These are phyloP conservation scores for Brachypodium distachyon DNA, from an alignment of 202 grass and related monocot genomes.

Conservation along the genomic window DNA sequence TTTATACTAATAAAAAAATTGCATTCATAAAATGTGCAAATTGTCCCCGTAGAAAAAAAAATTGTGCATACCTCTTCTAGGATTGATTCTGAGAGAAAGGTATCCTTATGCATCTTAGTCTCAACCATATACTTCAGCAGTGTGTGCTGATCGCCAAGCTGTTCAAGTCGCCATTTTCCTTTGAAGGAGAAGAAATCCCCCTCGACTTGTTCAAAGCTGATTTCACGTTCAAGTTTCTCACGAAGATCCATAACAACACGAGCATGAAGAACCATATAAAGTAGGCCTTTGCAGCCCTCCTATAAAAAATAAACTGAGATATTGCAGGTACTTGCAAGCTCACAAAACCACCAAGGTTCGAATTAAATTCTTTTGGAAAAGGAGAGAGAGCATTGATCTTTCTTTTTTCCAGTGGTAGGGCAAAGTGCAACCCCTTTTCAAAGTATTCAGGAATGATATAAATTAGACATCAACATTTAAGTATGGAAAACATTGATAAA, in stretches of 20 bases:
- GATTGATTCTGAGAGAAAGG: slow-evolving; percentile 89
- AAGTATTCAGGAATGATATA: neutral
- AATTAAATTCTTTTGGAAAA: neutral
- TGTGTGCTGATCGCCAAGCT: slow-evolving; percentile 80
- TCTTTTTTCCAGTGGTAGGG: neutral
- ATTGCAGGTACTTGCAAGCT: neutral
- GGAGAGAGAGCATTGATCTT: neutral
- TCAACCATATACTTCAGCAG: slow-evolving; percentile 98
- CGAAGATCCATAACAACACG: slow-evolving; percentile 89
- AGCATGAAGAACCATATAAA: slow-evolving; percentile 98
- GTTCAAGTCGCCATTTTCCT: slow-evolving; percentile 86
- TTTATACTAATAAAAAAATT: neutral
- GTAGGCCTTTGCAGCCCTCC: slow-evolving; percentile 94
- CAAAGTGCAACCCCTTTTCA: neutral
- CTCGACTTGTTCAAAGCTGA: slow-evolving; percentile 95
- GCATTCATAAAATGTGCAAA: neutral
- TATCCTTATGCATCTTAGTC: slow-evolving; percentile 92
- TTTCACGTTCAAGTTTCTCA: slow-evolving; percentile 67
- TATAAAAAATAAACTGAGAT: slow-evolving; percentile 20
- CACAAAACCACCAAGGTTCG: neutral
- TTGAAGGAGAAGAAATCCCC: slow-evolving; percentile 92
- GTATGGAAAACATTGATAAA: neutral
- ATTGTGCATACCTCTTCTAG: slow-evolving; percentile 76
- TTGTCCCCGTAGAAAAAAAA: neutral
- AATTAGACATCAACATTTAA: neutral